Base-by-base conservation (phyloP, 1,284 basidiomycete genomes). In the Ustilago curta region DNA sequence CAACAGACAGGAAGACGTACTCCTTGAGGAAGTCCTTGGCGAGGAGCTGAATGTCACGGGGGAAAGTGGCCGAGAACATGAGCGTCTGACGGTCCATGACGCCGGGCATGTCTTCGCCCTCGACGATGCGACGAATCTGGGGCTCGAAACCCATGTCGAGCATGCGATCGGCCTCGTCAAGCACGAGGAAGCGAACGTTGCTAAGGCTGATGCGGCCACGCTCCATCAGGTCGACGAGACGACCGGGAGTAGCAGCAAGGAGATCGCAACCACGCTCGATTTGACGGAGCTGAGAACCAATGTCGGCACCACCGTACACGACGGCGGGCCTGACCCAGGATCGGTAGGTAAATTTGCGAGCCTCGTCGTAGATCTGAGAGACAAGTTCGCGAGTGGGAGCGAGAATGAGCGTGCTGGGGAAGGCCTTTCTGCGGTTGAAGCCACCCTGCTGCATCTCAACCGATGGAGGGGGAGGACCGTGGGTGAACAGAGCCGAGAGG, bases 71-170 rank as follows among this genome's bases (percentile, higher is more conserved):
- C 72, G 93, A 95, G 88, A 99, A 99, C 96, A 99, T 99, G 87
- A 99, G 92, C 8, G 97, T 99, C 86, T 99, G 97, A 72, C 97
- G 93, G 31, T 95, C 91, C 59, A 90, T 88, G 25, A 93, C 91
- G 59, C 91, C 93, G 29, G 97, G 95, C 96, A 99, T 99, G 86
- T 99, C 97, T 84, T 96, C 95, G 76, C 93, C 93, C 86, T 98
- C 93, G 32, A 99, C 97, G 85, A 99, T 99, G 54, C 95, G 90
- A 76, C 96, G 91, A 84, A 99, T 99, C 87, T 99, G 96, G 69
- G 97, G 97, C 87, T 99, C 96, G 89, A 99, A 99, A 92, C 96
- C 96, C 96, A 99, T 99, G 88, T 99, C 96, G 82, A 99, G 90
- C 96, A 99, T 99, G 84, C 96, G 93, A 88, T 99, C 97, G 70